Conservation (phyloP, 1,139 yeast genomes). For the Blastobotrys proliferans region DNA sequence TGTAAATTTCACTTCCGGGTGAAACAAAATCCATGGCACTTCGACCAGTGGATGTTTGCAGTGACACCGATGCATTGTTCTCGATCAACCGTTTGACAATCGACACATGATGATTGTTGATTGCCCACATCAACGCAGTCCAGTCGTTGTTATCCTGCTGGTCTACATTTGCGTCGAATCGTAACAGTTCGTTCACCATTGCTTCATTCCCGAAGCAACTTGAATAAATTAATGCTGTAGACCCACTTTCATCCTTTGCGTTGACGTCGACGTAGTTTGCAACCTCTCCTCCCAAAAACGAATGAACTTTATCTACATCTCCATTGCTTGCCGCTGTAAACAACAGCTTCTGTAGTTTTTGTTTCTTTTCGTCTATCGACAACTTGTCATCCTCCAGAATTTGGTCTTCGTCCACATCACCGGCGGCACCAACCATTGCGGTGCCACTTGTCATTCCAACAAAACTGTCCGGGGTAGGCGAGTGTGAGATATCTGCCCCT, state of each 20-base stretch:
- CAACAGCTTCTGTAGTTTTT: conserved; percentile 28
- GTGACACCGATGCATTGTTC: conserved; percentile 34
- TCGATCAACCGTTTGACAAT: conserved; percentile 37
- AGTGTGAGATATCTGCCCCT: neutral
- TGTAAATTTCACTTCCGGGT: conserved; percentile 32
- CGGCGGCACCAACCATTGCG: no score
- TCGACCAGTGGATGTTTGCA: conserved; percentile 35
- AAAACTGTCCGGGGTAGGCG: neutral
- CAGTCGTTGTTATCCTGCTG: conserved; percentile 39
- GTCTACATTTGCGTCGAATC: conserved; percentile 38
- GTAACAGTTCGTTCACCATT: conserved; percentile 37
- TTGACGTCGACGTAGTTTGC: conserved; percentile 32
- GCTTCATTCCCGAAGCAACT: conserved; percentile 40
- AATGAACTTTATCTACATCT: conserved; percentile 28
- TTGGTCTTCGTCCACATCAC: conserved; percentile 23
- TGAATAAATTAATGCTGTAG: conserved; percentile 39
- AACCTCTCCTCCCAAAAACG: conserved; percentile 28
- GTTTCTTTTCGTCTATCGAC: conserved; percentile 22
- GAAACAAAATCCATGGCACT: conserved; percentile 38
- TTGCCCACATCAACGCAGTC: conserved; percentile 48
- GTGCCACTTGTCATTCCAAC: neutral
- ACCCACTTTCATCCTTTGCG: conserved; percentile 37
- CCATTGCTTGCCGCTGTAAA: conserved; percentile 37
- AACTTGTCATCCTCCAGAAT: conserved; percentile 23
- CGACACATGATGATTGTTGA: conserved; percentile 37